A percentile compares a stretch with the other conserved stretches of the same genome.
These are phyloP conservation scores for Pisolithus thermaeus DNA, from an alignment of 1,284 basidiomycete species.

Conservation along the genomic window DNA sequence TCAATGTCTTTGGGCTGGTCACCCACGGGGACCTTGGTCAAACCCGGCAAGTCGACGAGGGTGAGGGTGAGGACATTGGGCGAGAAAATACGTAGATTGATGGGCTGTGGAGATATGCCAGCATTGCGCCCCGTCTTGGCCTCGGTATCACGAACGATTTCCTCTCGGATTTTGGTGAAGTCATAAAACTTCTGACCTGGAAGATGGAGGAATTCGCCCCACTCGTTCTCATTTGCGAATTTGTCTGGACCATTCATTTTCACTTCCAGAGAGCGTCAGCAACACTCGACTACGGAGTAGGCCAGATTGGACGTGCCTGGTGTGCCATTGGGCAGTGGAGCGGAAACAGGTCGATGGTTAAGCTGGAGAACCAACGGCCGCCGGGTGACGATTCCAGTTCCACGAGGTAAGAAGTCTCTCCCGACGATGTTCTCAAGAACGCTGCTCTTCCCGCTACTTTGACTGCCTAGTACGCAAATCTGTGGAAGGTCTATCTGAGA, in stretches of 20 bases:
- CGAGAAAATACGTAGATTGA: slow-evolving; percentile 95
- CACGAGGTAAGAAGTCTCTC: slow-evolving; percentile 94
- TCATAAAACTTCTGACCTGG: slow-evolving; percentile 97
- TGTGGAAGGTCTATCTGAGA: slow-evolving; percentile 79
- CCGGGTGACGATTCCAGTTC: slow-evolving; percentile 95
- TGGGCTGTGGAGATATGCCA: slow-evolving; percentile 91
- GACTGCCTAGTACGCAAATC: slow-evolving; percentile 81
- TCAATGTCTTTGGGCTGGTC: slow-evolving; percentile 98
- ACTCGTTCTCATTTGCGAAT: slow-evolving; percentile 85
- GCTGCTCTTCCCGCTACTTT: slow-evolving; percentile 85
- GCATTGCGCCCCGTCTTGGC: slow-evolving; percentile 98
- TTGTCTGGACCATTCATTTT: slow-evolving; percentile 52
- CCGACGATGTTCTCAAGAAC: slow-evolving; percentile 96
- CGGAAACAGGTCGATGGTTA: slow-evolving; percentile 70
- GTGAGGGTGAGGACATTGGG: slow-evolving; percentile 96
- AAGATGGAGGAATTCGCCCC: slow-evolving; percentile 97
- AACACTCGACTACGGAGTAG: slow-evolving; percentile 6
- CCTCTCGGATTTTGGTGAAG: slow-evolving; percentile 93
- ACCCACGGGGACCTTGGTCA: slow-evolving; percentile 96
- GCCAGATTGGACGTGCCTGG: slow-evolving; percentile 26
- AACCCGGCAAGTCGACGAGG: slow-evolving; percentile 92
- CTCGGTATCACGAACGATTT: slow-evolving; percentile 96
- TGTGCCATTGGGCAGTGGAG: slow-evolving; percentile 43
- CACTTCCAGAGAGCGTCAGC: slow-evolving; percentile 23
- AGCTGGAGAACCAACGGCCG: slow-evolving; percentile 94